phyloP scores from a whole-genome alignment of 495 filamentous ascomycete genomes.

The Aspergillus asperescens region DNA sequence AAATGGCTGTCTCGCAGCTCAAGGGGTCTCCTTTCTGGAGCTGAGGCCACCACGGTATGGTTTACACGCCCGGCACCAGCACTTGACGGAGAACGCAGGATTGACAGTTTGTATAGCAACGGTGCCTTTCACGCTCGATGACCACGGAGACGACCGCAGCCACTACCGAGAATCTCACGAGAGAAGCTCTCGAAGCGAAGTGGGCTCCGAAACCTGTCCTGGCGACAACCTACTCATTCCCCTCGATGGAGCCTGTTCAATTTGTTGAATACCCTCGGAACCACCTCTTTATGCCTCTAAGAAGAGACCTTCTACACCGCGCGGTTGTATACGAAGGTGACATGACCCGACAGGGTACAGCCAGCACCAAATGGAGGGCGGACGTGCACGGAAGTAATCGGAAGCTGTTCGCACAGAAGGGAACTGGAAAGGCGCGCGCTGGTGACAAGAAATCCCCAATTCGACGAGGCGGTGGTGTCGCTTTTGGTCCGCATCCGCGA shows the following conservation, averaged over 20 bases:
- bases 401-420: conserved; percentile 83
- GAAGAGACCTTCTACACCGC: conserved; percentile 87
- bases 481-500: conserved; percentile 78
- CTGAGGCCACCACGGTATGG: conserved; percentile 45
- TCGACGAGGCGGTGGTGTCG: conserved; percentile 76
- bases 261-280: conserved; percentile 74
- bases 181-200: conserved; percentile 28
- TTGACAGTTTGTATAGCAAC: conserved; percentile 30
- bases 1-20: conserved; percentile 41
- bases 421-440: conserved; percentile 68
- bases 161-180: conserved; percentile 34
- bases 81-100: neutral
- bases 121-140: conserved; percentile 62
- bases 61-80: neutral
- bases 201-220: conserved; percentile 48
- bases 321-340: conserved; percentile 93
- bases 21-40: conserved; percentile 36
- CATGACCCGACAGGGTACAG: conserved; percentile 78
- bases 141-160: conserved; percentile 58
- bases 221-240: conserved; percentile 85
- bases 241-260: conserved; percentile 74
- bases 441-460: conserved; percentile 81
- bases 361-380: conserved; percentile 73
- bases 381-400: conserved; percentile 76
- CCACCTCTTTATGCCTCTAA: conserved; percentile 79